Percentiles rank a stretch among this genome's conserved stretches.
phyloP scores from a whole-genome alignment of 177 flowering plant genomes.

The Telopea speciosissima region DNA sequence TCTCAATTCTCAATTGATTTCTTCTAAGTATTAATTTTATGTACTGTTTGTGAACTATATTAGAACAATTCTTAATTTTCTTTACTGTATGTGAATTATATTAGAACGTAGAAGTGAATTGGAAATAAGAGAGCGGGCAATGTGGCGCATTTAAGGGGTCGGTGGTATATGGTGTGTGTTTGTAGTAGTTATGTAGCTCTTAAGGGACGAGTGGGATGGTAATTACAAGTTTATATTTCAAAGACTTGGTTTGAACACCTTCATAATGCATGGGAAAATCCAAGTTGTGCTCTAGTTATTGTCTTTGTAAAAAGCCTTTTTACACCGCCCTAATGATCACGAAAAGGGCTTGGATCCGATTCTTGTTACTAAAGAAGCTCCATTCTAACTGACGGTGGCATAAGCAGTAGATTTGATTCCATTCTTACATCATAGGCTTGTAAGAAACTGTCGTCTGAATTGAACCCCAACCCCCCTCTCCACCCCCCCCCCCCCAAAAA shows the following conservation, averaged over 20 bases:
- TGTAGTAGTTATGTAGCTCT: not conserved
- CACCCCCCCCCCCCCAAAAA: too few species aligned
- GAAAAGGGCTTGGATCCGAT: too few species aligned
- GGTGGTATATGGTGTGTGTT: not conserved
- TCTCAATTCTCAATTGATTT: not conserved
- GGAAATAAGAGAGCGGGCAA: not conserved
- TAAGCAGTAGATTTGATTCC: too few species aligned
- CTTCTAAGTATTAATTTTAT: not conserved
- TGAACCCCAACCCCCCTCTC: too few species aligned
- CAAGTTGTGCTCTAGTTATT: too few species aligned
- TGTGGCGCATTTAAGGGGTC: not conserved
- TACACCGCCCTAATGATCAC: too few species aligned
- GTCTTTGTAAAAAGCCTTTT: not conserved
- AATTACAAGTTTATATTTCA: not conserved
- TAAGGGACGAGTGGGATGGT: not conserved
- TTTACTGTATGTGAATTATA: not conserved
- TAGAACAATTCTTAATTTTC: not conserved
- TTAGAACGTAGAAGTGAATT: not conserved
- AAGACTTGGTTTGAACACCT: too few species aligned
- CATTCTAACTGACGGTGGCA: too few species aligned
- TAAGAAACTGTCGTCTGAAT: too few species aligned
- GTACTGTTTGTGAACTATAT: not conserved
- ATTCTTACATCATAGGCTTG: too few species aligned
- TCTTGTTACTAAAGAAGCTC: too few species aligned
- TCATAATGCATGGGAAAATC: too few species aligned